These are phyloP conservation scores for Myochromella boudieri DNA, from an alignment of 768 basidiomycete species.

Conservation along the genomic window DNA sequence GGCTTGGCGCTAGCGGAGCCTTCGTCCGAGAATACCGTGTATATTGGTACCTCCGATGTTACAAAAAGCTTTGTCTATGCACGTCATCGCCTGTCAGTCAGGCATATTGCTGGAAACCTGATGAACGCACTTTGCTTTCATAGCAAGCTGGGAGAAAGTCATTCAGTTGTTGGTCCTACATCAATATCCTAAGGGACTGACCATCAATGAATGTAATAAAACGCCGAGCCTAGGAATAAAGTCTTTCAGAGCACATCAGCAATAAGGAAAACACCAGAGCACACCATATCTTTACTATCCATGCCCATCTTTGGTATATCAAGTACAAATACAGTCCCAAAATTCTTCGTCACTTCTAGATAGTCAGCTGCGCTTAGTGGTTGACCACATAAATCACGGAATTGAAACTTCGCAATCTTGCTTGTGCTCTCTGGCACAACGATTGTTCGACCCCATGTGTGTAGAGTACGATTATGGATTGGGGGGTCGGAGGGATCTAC, in stretches of 20 bases:
- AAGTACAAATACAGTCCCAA: constrained; percentile 83
- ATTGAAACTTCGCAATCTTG: constrained; percentile 82
- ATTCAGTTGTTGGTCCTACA: constrained; percentile 1
- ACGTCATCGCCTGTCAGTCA: constrained; percentile 1
- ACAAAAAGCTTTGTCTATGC: constrained; percentile 84
- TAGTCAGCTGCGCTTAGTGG: constrained; percentile 96
- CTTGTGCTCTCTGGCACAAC: constrained; percentile 77
- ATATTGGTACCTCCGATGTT: constrained; percentile 90
- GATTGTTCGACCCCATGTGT: constrained; percentile 90
- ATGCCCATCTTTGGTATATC: constrained; percentile 90
- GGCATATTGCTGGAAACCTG: not conserved
- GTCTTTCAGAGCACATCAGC: constrained; percentile 1
- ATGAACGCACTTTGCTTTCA: constrained; percentile 74
- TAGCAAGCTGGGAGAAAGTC: constrained; percentile 65
- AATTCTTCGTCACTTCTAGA: constrained; percentile 86
- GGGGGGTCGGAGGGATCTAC: constrained; percentile 54
- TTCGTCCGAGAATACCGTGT: constrained; percentile 85
- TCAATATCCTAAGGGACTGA: too few species aligned
- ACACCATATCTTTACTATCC: constrained; percentile 81
- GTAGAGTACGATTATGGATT: constrained; percentile 60
- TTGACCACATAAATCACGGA: constrained; percentile 82
- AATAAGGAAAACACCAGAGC: constrained; percentile 14
- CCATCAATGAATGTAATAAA: constrained; percentile 99
- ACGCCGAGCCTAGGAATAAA: constrained; percentile 65
- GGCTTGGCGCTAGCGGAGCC: constrained; percentile 34